These are phyloP conservation scores for Musa troglodytarum DNA, from an alignment of 176 grass and related monocot species.

Conservation along the genomic window DNA sequence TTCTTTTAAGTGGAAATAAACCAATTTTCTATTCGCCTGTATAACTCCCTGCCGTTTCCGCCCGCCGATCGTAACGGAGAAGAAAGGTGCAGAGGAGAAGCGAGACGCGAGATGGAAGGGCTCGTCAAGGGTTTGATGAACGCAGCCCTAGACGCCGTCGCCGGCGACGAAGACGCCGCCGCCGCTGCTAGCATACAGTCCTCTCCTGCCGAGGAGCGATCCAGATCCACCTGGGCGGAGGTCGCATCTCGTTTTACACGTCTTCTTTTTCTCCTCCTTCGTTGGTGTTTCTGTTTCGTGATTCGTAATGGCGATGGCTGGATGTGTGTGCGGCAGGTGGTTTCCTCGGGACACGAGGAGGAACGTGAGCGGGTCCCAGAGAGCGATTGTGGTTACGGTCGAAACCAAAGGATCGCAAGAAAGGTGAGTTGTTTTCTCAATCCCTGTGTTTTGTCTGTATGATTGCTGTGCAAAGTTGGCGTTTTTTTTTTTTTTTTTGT, in stretches of 20 bases:
- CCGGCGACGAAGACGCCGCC: background rate
- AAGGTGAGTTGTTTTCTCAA: background rate
- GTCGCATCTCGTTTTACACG: background rate
- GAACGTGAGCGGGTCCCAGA: background rate
- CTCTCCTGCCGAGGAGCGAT: background rate
- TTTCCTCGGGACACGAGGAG: background rate
- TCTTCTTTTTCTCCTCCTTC: background rate
- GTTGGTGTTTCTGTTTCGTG: background rate
- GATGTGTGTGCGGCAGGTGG: background rate
- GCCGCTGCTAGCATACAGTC: background rate
- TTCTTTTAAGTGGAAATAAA: no score
- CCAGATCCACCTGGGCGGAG: constrained; percentile 4
- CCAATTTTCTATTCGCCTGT: no score
- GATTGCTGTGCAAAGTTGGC: no score
- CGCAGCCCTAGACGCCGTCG: background rate
- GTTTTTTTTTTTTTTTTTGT: no score
- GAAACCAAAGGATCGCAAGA: background rate
- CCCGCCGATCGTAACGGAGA: no score
- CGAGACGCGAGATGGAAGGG: background rate
- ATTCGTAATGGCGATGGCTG: background rate
- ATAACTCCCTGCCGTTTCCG: no score
- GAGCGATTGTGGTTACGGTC: background rate
- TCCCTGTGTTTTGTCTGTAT: no score
- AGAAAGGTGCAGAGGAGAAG: no score
- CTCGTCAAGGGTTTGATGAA: background rate